Percentiles rank a stretch among this genome's conserved stretches.
These are phyloP conservation scores for Asterophora lycoperdoides DNA, from an alignment of 768 basidiomycete species.

Conservation along the genomic window DNA sequence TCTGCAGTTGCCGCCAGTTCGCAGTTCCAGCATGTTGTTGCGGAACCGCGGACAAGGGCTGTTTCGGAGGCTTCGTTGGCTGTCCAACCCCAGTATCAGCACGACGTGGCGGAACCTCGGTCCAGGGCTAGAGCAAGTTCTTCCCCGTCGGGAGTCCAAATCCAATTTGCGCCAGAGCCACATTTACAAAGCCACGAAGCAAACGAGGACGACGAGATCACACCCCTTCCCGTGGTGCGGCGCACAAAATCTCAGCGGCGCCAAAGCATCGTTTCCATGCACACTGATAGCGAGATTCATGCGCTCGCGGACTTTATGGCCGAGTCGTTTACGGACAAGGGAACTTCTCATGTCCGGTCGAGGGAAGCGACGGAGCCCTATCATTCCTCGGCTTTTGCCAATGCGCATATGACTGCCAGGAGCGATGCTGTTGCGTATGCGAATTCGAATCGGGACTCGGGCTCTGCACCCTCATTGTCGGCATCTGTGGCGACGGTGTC, in stretches of 20 bases:
- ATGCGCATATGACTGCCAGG: not conserved
- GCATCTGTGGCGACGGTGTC: conserved; percentile 9
- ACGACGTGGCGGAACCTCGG: too few relatives aligned
- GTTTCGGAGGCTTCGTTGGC: too few relatives aligned
- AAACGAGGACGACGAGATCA: conserved; percentile 19
- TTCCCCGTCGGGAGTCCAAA: too few relatives aligned
- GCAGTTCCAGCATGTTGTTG: too few relatives aligned
- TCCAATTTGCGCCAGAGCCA: too few relatives aligned
- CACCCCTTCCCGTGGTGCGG: conserved; percentile 23
- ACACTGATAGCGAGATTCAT: conserved; percentile 47
- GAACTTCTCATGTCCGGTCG: not conserved
- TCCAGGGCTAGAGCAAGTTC: too few relatives aligned
- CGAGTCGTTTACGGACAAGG: conserved; percentile 15
- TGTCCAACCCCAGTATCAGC: too few relatives aligned
- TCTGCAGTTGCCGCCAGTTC: too few relatives aligned
- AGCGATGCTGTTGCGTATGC: conserved; percentile 1
- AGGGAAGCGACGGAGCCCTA: not conserved
- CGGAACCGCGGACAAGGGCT: too few relatives aligned
- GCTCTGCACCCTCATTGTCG: conserved; percentile 13
- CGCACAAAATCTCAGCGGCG: conserved; percentile 20
- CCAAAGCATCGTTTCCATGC: conserved; percentile 42
- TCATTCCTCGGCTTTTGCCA: not conserved
- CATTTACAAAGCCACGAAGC: not conserved
- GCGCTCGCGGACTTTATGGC: conserved; percentile 48
- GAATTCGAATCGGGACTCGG: conserved; percentile 8